These are phyloP conservation scores for Cyclotella kingstonii DNA, from an alignment of 108 stramenopile genomes.

Conservation along the genomic window DNA sequence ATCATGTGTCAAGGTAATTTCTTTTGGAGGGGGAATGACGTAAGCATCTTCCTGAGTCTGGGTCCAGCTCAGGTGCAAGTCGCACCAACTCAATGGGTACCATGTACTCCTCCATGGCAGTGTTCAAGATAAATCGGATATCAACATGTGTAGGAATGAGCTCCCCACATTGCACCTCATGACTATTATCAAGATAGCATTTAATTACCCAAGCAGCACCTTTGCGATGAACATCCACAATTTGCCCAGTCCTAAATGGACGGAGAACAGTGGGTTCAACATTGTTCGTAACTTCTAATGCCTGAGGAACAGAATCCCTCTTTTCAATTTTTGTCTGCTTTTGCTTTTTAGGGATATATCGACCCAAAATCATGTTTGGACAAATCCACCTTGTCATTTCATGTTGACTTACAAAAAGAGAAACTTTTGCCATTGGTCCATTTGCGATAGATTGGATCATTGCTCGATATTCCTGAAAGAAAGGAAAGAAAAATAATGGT, in stretches of 20 bases:
- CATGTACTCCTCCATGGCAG: conserved; percentile 11
- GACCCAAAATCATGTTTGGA: conserved; percentile 43
- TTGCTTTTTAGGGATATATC: conserved; percentile 18
- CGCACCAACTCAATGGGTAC: conserved; percentile 27
- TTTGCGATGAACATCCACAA: conserved; percentile 6
- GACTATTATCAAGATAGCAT: background rate
- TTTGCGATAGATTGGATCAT: conserved; percentile 23
- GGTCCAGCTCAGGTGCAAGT: conserved; percentile 37
- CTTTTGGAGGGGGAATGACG: no score
- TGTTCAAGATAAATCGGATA: conserved; percentile 28
- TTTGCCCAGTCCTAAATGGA: background rate
- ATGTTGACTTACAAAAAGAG: conserved; percentile 41
- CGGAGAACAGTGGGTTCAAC: background rate
- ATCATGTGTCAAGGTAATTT: no score
- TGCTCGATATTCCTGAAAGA: conserved; percentile 32
- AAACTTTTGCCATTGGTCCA: conserved; percentile 39
- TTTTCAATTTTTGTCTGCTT: background rate
- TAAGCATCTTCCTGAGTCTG: conserved; percentile 15
- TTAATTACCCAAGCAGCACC: conserved; percentile 23
- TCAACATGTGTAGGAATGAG: conserved; percentile 23
- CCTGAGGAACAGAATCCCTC: background rate
- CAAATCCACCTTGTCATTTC: conserved; percentile 36
- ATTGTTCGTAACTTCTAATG: conserved; percentile 7
- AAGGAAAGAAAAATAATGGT: background rate
- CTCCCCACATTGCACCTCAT: background rate